Conservation (phyloP, 169 alveolate species). For the Nephromyces sp. region DNA sequence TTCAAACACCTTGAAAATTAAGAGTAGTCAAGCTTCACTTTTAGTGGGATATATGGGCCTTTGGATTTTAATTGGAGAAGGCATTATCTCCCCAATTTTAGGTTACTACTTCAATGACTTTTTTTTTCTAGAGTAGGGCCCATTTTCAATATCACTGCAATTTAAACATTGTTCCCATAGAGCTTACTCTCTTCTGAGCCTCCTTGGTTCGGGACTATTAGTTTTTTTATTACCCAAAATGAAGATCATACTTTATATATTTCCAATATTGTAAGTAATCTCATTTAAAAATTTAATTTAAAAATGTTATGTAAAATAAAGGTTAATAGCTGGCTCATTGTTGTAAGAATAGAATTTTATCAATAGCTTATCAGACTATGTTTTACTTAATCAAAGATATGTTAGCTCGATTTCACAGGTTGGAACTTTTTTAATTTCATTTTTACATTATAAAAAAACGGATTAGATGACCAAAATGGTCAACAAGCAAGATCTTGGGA, state of each 20-base stretch:
- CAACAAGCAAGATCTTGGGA: background rate
- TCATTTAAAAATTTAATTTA: background rate
- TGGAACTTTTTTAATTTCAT: background rate
- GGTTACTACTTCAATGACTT: background rate
- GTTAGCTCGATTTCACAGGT: background rate
- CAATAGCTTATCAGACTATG: background rate
- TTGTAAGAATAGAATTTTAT: background rate
- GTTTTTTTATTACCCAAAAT: background rate
- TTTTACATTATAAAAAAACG: background rate
- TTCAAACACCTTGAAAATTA: no score
- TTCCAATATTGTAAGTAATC: background rate
- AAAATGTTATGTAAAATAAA: background rate
- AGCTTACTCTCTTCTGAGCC: background rate
- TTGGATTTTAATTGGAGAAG: background rate
- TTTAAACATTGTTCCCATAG: background rate
- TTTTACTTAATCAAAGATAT: background rate
- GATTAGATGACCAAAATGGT: background rate
- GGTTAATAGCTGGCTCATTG: background rate
- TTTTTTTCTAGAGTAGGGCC: background rate
- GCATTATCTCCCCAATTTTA: background rate
- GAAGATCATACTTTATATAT: background rate
- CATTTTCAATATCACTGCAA: background rate
- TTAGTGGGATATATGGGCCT: background rate
- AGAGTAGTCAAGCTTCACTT: background rate
- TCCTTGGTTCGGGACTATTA: background rate